Evolutionary conservation across 352 stramenopile genomes (phyloP).

Genomic region (Globisporangium paroecandrum): DNA sequence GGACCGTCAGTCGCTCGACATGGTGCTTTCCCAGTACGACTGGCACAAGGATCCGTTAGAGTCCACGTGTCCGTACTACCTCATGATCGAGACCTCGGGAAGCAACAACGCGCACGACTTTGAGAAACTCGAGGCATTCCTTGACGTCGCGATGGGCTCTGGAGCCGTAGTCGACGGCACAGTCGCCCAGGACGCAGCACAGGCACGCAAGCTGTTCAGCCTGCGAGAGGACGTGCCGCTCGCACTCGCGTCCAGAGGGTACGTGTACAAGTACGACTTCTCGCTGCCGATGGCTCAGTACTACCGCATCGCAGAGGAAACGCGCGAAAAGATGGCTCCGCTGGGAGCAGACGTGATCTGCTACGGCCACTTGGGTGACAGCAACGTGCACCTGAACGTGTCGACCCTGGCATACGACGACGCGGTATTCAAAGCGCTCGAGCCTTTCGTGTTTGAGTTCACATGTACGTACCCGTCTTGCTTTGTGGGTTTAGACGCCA

Average conservation of each 20-base stretch:
- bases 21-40: slow-evolving; percentile 77
- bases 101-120: slow-evolving; percentile 89
- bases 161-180: slow-evolving; percentile 88
- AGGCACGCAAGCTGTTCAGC: slow-evolving; percentile 91
- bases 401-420: slow-evolving; percentile 68
- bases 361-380: slow-evolving; percentile 96
- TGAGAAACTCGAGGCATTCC: slow-evolving; percentile 87
- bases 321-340: slow-evolving; percentile 44
- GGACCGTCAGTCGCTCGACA: slow-evolving; percentile 87
- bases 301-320: slow-evolving; percentile 88
- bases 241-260: slow-evolving; percentile 76
- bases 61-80: slow-evolving; percentile 78
- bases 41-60: slow-evolving; percentile 67
- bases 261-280: slow-evolving; percentile 98
- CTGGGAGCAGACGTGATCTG: slow-evolving; percentile 64
- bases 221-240: slow-evolving; percentile 94
- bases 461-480: slow-evolving; percentile 37
- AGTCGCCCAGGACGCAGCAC: slow-evolving; percentile 89
- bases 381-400: slow-evolving; percentile 97
- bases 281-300: slow-evolving; percentile 91
- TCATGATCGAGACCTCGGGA: slow-evolving; percentile 96
- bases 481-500: background rate
- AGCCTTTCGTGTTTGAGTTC: slow-evolving; percentile 82
- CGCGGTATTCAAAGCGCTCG: slow-evolving; percentile 52
- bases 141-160: slow-evolving; percentile 70